A percentile compares a stretch with the other conserved stretches of the same genome.
Evolutionary conservation across 306 rosid genomes (phyloP).

Genomic region (Malus sieversii): DNA sequence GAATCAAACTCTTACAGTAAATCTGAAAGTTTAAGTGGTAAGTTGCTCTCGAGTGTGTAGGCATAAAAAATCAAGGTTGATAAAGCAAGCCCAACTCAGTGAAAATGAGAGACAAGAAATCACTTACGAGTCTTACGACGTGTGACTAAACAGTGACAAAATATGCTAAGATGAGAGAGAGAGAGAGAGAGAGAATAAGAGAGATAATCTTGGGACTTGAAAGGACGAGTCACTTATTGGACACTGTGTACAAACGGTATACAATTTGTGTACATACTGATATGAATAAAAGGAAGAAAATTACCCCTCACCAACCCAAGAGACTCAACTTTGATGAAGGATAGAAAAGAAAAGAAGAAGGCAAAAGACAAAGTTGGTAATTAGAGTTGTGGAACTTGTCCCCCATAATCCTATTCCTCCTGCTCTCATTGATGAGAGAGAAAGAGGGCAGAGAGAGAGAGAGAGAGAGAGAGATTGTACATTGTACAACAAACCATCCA

Average conservation of each 20-base stretch:
- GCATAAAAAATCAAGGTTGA: constrained; percentile 37
- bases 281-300: neutral
- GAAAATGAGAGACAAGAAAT: constrained; percentile 52
- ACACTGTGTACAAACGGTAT: constrained; percentile 11
- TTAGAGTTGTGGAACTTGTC: constrained; percentile 34
- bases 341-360: neutral
- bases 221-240: constrained; percentile 31
- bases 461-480: constrained; percentile 13
- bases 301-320: neutral
- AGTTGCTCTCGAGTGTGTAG: constrained; percentile 4
- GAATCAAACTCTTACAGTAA: neutral
- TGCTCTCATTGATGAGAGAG: neutral
- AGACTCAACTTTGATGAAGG: neutral
- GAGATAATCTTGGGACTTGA: constrained; percentile 58
- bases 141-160: constrained; percentile 55
- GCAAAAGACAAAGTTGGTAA: constrained; percentile 27
- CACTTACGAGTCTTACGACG: constrained; percentile 50
- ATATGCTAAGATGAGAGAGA: constrained; percentile 20
- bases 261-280: neutral
- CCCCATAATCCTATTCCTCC: constrained; percentile 27
- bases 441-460: neutral
- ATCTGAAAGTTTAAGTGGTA: neutral
- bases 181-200: constrained; percentile 14
- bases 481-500: neutral
- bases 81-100: constrained; percentile 31